Percentiles rank a stretch among this genome's conserved stretches.
These are phyloP conservation scores for Eucalyptus shirleyi DNA, from an alignment of 345 rosid genomes.

Conservation along the genomic window DNA sequence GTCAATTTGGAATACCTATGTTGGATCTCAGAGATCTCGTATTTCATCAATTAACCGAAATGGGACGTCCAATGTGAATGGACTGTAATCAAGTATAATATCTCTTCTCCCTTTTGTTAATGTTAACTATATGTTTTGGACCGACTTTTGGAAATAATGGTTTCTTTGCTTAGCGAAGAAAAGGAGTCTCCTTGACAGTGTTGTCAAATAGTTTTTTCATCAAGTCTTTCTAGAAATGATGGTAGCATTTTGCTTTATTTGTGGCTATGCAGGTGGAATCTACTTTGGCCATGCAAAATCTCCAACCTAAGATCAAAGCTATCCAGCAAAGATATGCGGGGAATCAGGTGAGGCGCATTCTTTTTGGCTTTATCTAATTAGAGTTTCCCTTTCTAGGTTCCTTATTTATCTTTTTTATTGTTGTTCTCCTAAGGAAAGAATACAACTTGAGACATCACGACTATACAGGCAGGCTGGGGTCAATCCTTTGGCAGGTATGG, in stretches of 20 bases:
- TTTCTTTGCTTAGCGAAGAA: background rate
- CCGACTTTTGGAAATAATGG: background rate
- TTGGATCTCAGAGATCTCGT: background rate
- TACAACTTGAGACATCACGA: conserved; percentile 92
- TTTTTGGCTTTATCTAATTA: background rate
- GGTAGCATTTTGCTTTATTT: background rate
- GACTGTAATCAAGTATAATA: background rate
- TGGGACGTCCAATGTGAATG: background rate
- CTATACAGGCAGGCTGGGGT: conserved; percentile 91
- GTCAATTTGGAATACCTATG: background rate
- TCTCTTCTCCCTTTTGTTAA: background rate
- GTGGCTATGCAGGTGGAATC: conserved; percentile 64
- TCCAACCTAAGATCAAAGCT: conserved; percentile 94
- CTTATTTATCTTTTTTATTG: background rate
- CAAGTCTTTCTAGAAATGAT: background rate
- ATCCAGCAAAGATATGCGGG: conserved; percentile 98
- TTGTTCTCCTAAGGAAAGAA: conserved; percentile 57
- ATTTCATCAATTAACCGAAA: background rate
- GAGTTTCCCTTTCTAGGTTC: background rate
- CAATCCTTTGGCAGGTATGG: conserved; percentile 90
- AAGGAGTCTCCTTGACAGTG: background rate
- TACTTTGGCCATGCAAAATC: conserved; percentile 94
- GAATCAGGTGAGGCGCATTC: conserved; percentile 50
- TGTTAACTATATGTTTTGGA: background rate
- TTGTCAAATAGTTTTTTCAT: background rate